Percentiles rank a stretch among this genome's conserved stretches.
phyloP scores from a whole-genome alignment of 208 protist genomes.

The Vickermania ingenoplastis region DNA sequence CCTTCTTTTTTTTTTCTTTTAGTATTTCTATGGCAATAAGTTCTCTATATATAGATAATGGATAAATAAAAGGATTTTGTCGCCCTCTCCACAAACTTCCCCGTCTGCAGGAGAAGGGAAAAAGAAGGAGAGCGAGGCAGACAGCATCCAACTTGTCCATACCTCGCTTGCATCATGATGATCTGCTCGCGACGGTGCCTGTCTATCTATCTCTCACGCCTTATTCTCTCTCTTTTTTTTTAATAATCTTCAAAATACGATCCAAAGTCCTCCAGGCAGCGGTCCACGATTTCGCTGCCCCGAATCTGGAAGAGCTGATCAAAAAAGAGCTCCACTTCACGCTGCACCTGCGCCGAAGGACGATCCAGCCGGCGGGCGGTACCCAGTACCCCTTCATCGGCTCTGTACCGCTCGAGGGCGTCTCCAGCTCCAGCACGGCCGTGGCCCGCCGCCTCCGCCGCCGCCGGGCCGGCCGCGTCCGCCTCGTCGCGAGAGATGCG shows the following conservation, averaged over 20 bases:
- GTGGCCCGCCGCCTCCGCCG: background rate
- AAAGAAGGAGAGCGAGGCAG: too few relatives aligned
- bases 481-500: constrained; percentile 20
- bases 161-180: too few relatives aligned
- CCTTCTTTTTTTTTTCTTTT: too few relatives aligned
- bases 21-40: too few relatives aligned
- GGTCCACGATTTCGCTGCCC: constrained; percentile 32
- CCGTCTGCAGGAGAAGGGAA: too few relatives aligned
- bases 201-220: too few relatives aligned
- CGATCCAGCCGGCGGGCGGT: constrained; percentile 59
- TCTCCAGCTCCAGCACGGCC: too few relatives aligned
- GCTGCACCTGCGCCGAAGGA: constrained; percentile 60
- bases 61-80: too few relatives aligned
- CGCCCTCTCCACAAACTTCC: too few relatives aligned
- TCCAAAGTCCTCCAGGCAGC: constrained; percentile 35
- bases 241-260: constrained; percentile 20
- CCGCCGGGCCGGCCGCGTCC: background rate
- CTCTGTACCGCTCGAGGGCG: background rate
- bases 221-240: constrained; percentile 1
- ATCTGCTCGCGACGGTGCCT: too few relatives aligned
- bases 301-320: constrained; percentile 44
- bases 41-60: too few relatives aligned
- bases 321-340: constrained; percentile 60
- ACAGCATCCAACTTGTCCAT: too few relatives aligned
- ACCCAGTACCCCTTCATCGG: constrained; percentile 15